A percentile compares a stretch with the other conserved stretches of the same genome.
phyloP scores from a whole-genome alignment of 176 grass and related monocot genomes.

The Cocos nucifera region DNA sequence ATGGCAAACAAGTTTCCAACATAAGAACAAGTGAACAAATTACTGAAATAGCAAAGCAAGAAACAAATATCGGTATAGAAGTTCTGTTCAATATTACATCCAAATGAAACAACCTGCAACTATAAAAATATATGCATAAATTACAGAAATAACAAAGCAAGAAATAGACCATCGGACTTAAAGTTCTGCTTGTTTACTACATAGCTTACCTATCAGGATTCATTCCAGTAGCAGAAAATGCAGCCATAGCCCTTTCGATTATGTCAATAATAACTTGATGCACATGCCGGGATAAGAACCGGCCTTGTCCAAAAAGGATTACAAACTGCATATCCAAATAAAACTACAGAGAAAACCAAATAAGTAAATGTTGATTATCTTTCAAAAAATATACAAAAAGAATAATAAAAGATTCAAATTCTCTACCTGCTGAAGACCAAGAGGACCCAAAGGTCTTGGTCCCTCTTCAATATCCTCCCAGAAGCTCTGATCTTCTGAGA shows the following conservation, averaged over 20 bases:
- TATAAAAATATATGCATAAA: too few relatives aligned
- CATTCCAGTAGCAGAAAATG: conserved; percentile 82
- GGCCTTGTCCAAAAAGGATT: conserved; percentile 75
- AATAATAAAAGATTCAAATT: not conserved
- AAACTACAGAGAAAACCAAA: conserved; percentile 44
- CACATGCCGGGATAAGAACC: conserved; percentile 83
- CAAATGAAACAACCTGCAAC: too few relatives aligned
- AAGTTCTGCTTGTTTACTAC: too few relatives aligned
- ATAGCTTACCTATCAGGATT: conserved; percentile 68
- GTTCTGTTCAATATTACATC: too few relatives aligned
- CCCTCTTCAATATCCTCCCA: conserved; percentile 95
- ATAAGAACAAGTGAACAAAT: too few relatives aligned
- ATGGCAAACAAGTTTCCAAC: too few relatives aligned
- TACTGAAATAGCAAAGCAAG: too few relatives aligned
- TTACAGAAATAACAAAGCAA: too few relatives aligned
- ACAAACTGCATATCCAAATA: conserved; percentile 99
- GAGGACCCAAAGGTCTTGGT: conserved; percentile 47
- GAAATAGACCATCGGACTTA: too few relatives aligned
- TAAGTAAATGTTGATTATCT: conserved; percentile 2
- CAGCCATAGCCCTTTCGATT: conserved; percentile 88
- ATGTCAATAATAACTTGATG: conserved; percentile 83
- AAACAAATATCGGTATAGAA: too few relatives aligned
- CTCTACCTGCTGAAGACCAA: conserved; percentile 69
- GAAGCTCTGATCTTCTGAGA: conserved; percentile 77
- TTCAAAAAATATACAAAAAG: conserved; percentile 3